Evolutionary conservation across 176 grass and related monocot species (phyloP), one percentile per base, ranked within the genome.

Genomic region (Aegilops longissima): DNA sequence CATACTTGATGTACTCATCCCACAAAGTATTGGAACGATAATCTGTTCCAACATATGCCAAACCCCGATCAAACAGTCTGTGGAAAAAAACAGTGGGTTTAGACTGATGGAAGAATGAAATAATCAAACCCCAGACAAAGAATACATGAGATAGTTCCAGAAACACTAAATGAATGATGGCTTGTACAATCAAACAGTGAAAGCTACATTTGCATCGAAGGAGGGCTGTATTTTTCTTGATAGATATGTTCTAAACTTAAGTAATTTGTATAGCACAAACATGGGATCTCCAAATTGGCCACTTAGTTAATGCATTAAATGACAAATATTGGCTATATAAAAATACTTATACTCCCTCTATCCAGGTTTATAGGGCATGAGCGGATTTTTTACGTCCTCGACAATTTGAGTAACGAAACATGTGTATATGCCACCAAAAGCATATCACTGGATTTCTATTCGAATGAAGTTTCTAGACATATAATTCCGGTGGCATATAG

Each of bases 1-100:
- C 97, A 92, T 99, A 99, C 88, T 93, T 99, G 88, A 99, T 94
- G 82, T 99, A 99, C 68, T 99, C 97, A 83, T 99, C 97, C 97
- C 97, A 99, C 87, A 99, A 89, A 44, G 77, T 83, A 80, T 92
- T 92, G 78, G 97, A 99, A 56, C 88, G 88, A 75, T 92, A 99
- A 90, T 99, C 97, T 74, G 97, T 93, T 81, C 97, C 97, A 87
- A 99, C 97, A 67, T 99, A 99, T 77, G 94, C 94, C 87, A 99
- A 84, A 73, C 97, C 97, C 58, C 92, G 83, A 71, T 99, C 97
- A 88, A 99, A 99, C 78, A 99, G 67, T 88, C 97, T 99, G 90
- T 23, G 70, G 77, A 29, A 68, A 82, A 83, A 90, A 67, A 30
- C 64, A 29, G 24, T 39, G 33, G 71, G 51, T n/a, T 18, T 45